Percentiles rank a stretch among this genome's conserved stretches.
These are phyloP conservation scores for Ceratopteris richardii DNA, from an alignment of 75 land plant genomes.

Conservation along the genomic window DNA sequence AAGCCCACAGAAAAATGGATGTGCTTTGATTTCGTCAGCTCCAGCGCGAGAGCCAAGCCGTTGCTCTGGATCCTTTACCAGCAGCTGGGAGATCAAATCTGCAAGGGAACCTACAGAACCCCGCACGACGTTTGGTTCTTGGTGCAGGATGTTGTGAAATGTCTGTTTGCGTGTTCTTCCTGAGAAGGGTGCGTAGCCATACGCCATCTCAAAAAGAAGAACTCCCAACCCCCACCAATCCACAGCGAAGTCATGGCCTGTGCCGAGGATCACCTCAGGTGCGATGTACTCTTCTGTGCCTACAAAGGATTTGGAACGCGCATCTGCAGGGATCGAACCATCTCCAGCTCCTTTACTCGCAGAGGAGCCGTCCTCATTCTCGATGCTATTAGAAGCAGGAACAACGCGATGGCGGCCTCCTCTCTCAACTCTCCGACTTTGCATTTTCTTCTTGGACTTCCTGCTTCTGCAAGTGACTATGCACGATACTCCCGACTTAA, in stretches of 20 bases:
- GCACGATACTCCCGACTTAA: not conserved
- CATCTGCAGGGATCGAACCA: constrained; percentile 8
- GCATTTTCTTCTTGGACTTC: not conserved
- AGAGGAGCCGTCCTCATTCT: not conserved
- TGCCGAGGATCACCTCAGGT: constrained; percentile 42
- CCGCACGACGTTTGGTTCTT: constrained; percentile 23
- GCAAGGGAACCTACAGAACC: constrained; percentile 28
- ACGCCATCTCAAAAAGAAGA: constrained; percentile 40
- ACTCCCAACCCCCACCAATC: constrained; percentile 56
- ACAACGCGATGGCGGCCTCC: not conserved
- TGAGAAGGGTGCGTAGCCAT: constrained; percentile 42
- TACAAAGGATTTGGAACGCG: constrained; percentile 27
- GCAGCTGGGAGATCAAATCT: constrained; percentile 30
- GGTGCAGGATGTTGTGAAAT: constrained; percentile 15
- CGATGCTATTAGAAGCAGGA: too few species aligned
- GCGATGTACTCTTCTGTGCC: constrained; percentile 46
- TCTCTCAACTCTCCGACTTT: not conserved
- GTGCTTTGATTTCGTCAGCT: constrained; percentile 18
- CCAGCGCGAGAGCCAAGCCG: constrained; percentile 19
- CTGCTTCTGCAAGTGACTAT: not conserved
- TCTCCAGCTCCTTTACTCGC: too few species aligned
- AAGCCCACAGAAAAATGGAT: constrained; percentile 32
- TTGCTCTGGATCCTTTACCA: constrained; percentile 34
- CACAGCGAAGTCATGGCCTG: constrained; percentile 34
- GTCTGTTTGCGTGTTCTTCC: constrained; percentile 36